Evolutionary conservation across 2,329 filamentous ascomycete species (phyloP), one percentile per base, ranked within the genome.

Genomic region (Calonectria honghensis): DNA sequence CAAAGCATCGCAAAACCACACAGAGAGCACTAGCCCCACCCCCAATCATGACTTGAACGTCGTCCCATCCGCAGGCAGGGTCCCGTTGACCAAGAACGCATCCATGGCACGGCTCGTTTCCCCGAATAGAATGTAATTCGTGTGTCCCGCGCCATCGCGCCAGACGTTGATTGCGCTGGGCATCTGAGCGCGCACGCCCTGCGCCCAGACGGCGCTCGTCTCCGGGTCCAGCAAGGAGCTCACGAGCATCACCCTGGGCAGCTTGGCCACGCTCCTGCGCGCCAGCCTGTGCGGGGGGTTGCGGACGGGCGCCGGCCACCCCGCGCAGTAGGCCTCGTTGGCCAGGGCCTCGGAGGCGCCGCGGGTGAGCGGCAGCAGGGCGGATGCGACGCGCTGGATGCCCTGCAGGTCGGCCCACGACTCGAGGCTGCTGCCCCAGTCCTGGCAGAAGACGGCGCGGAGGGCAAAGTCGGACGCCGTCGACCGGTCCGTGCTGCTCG

Each of bases 121-220:
- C 0, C 79, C 80, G 2, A 54, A 16, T 0, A 79, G 39, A 6
- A 68, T 74, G 11, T 80, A 75, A 37, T 75, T 81, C 3, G 78
- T 81, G 13, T 81, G 80, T 5, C 80, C 80, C 27, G 73, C 27
- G 2, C 79, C 80, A 37, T 81, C 77, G 41, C 79, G 75, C 4
- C 72, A 79, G 6, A 81, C 75, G n/a, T 75, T 80, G 11, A 81
- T 77, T 1, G 80, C 45, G 4, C 13, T 72, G 6, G 73, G 68
- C 52, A 81, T 35, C 45, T 81, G 79, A 51, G 77, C 73, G 9
- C 75, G 73, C 3, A 81, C 72, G 0, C 76, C 75, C 9, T 79
- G 74, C 1, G 79, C 74, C 75, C 78, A 80, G 1, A 73, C 70
- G 6, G 78, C 20, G 13, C 79, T 80, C 0, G 71, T 73, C 67